Evolutionary conservation across 139 green algal species (phyloP), one percentile per base, ranked within the genome.

Genomic region (Coelastrella sp.): DNA sequence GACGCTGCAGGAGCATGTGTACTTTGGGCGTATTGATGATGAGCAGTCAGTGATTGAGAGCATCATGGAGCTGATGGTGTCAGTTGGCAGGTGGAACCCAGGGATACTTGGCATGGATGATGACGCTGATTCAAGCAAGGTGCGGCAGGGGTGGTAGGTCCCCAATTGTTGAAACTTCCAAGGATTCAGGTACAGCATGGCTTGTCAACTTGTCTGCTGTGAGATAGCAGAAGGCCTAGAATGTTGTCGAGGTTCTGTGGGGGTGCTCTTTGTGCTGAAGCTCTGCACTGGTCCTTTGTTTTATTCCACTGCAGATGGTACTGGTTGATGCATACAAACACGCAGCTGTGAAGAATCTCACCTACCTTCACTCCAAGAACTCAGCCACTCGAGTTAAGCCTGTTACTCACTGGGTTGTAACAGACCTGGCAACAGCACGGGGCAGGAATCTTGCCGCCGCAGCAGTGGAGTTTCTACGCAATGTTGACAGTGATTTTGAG

Each of bases 351-450:
- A 35, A 73, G 10, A 65, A 11, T n/a, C 80, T 88, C 20, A 83
- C 66, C n/a, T 91, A 95, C 84, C 90, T 97, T 61, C 91, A 95
- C 88, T 49, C 61, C 61, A 63, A 87, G 6, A 87, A 73, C 85
- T 91, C 81, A 61, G 59, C 22, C 6, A 6, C 19, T 8, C 17
- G 82, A 58, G 87, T 94, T 4, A 93, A 95, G n/a, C n/a, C 91
- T 0, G 87, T 96, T 65, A 97, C 95, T 4, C 96, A 98, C 89
- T 96, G 91, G 91, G 90, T 98, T 49, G 93, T 94, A 1, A 90
- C 88, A 0, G 95, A 98, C 88, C 73, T 96, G 58, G 8, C 49
- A 66, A 90, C 72, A 22, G n/a, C 15, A 82, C 59, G 75, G 7
- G 59, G 82, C 61, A 78, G 78, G 6, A 85, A 84, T 8, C 91